Evolutionary conservation across 345 rosid genomes (phyloP).

Genomic region (Eucalyptus pauciflora): DNA sequence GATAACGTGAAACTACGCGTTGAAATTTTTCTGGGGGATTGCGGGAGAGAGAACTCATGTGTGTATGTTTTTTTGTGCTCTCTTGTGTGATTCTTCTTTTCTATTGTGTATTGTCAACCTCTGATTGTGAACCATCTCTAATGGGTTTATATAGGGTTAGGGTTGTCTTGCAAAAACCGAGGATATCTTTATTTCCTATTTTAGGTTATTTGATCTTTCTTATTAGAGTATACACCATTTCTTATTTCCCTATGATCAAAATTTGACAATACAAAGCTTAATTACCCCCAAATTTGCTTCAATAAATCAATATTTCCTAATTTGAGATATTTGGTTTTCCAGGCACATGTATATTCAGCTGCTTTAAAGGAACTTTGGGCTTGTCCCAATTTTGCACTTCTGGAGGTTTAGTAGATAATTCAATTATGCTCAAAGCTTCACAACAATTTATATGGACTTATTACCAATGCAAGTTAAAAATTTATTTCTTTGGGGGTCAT

Average conservation of each 20-base stretch:
- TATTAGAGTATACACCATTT: background rate
- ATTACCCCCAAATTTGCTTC: background rate
- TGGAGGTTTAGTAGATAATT: background rate
- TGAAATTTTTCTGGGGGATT: background rate
- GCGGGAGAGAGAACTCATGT: background rate
- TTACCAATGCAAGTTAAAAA: background rate
- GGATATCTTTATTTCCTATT: background rate
- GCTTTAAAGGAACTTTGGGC: background rate
- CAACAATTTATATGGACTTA: background rate
- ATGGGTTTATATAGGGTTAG: background rate
- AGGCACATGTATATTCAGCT: background rate
- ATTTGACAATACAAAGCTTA: background rate
- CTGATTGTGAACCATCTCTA: background rate
- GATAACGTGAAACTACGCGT: background rate
- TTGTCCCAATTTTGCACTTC: background rate
- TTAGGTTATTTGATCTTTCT: background rate
- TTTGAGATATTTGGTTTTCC: background rate
- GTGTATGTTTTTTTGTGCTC: background rate
- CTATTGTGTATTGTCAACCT: background rate
- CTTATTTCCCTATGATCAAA: background rate
- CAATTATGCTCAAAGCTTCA: background rate
- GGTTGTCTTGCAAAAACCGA: background rate
- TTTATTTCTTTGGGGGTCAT: fast-evolving
- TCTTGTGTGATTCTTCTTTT: background rate
- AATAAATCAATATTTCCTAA: background rate